Evolutionary conservation across 768 basidiomycete species (phyloP), one percentile per base, ranked within the genome.

Genomic region (Coprinellus aureogranulatus): DNA sequence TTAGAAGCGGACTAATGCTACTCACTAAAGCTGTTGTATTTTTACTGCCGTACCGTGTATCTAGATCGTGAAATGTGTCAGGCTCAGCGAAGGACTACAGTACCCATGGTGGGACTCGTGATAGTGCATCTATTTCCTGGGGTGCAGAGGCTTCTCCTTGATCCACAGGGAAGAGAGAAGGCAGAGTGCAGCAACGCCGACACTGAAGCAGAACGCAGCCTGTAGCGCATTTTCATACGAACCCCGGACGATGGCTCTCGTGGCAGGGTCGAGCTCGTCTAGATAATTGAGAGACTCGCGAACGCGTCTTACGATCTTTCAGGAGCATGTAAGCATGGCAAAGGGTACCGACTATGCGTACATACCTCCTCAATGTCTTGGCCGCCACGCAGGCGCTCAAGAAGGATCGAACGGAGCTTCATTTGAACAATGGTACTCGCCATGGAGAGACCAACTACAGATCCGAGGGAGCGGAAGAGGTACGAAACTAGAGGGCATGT

Each of bases 391-490:
- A 87, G 70, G 30, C 71, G 74, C 26, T 61, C 60, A 20, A 69
- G 75, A 6, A 86, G 74, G 16, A 72, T 67, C 12, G 65, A 70
- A 1, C 83, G 75, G 14, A 88, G 72, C 0, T 75, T 75, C 40
- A 74, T 70, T 65, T 87, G 85, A 0, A 83, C 70, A n/a, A 87
- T 63, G 0, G 84, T 81, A 53, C 82, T 85, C 3, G 81, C 81
- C 0, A 83, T 66, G 0, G 85, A 84, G 1, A 87, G 63, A 1
- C 84, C 82, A 23, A 86, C 68, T 8, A 87, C 83, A 1, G 77
- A 78, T 2, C 85, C 85, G 12, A 87, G 65, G 2, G 85, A 85
- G 34, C 85, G 82, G 74, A 87, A 87, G 34, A 88, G 82, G 65
- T 86, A 86, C 0, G 83, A 85, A 1, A 83, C 85, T 85, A 50